These are phyloP conservation scores for Phytophthora brassicae DNA, from an alignment of 352 stramenopile species.

Conservation along the genomic window DNA sequence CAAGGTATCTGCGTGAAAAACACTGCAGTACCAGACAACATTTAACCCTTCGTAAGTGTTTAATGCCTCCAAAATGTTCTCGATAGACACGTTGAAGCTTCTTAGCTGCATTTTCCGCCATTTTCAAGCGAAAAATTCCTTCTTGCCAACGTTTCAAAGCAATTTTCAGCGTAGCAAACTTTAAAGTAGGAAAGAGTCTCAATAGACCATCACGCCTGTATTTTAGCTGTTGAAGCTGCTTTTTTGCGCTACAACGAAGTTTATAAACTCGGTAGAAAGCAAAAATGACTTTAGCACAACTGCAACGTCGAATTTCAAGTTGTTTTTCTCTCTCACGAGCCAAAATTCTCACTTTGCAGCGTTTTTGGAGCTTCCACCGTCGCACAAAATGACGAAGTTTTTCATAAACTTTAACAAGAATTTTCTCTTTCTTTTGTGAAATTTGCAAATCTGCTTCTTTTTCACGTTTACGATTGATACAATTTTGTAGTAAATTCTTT, in stretches of 20 bases:
- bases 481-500: constrained; percentile 5
- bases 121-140: neutral
- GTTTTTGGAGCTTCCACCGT: constrained; percentile 15
- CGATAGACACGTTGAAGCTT: constrained; percentile 16
- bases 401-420: neutral
- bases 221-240: neutral
- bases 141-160: constrained; percentile 6
- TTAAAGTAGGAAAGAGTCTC: neutral
- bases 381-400: constrained; percentile 13
- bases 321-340: constrained; percentile 3
- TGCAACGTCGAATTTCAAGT: neutral
- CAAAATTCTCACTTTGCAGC: constrained; percentile 9
- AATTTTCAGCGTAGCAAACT: neutral
- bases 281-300: constrained; percentile 5
- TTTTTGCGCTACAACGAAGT: constrained; percentile 1
- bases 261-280: constrained; percentile 11
- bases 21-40: constrained; percentile 15
- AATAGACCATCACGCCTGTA: constrained; percentile 3
- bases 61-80: neutral
- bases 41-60: neutral
- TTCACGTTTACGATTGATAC: constrained; percentile 15
- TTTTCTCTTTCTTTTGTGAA: constrained; percentile 3
- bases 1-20: constrained; percentile 8
- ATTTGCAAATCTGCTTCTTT: constrained; percentile 22
- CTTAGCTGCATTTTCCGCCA: neutral